These are phyloP conservation scores for Colletotrichum lindemuthianum DNA, from an alignment of 2,329 filamentous ascomycete species.

Conservation along the genomic window DNA sequence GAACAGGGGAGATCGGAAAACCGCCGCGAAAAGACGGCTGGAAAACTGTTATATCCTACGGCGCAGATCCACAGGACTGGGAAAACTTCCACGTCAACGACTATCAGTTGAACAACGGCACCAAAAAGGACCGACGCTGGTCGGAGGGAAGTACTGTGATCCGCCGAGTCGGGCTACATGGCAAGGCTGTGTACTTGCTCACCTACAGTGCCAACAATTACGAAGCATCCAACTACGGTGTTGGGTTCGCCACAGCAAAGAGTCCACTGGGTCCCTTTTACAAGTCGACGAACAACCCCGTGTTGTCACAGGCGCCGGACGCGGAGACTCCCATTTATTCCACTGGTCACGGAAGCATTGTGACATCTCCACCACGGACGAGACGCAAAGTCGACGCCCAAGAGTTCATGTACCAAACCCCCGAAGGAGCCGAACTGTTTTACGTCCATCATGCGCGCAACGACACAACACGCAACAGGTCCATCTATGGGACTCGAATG, in stretches of 20 bases:
- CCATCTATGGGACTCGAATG: slow-evolving; percentile 48
- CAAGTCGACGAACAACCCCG: slow-evolving; percentile 45
- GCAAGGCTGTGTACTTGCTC: slow-evolving; percentile 44
- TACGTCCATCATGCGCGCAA: slow-evolving; percentile 49
- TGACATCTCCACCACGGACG: slow-evolving; percentile 43
- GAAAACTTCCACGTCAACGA: slow-evolving; percentile 49
- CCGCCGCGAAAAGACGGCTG: slow-evolving; percentile 49
- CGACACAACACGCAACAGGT: slow-evolving; percentile 40
- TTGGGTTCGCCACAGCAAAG: slow-evolving; percentile 46
- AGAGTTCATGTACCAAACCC: slow-evolving; percentile 44
- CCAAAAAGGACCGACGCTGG: slow-evolving; percentile 49
- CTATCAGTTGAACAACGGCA: slow-evolving; percentile 46
- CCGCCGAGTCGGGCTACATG: slow-evolving; percentile 37
- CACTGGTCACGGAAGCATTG: slow-evolving; percentile 47
- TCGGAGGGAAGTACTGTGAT: slow-evolving; percentile 48
- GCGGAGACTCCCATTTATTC: slow-evolving; percentile 45
- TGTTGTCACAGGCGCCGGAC: slow-evolving; percentile 44
- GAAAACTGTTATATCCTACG: slow-evolving; percentile 49
- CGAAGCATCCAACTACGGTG: slow-evolving; percentile 49
- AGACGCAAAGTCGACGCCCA: slow-evolving; percentile 40
- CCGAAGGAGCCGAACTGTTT: slow-evolving; percentile 45
- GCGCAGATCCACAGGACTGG: slow-evolving; percentile 47
- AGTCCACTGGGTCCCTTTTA: slow-evolving; percentile 46
- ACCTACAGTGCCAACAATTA: slow-evolving; percentile 48
- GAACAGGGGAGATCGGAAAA: slow-evolving; percentile 45